Conservation (phyloP, 1,139 yeast species). For the Hemisphaericaspora subhashii region DNA sequence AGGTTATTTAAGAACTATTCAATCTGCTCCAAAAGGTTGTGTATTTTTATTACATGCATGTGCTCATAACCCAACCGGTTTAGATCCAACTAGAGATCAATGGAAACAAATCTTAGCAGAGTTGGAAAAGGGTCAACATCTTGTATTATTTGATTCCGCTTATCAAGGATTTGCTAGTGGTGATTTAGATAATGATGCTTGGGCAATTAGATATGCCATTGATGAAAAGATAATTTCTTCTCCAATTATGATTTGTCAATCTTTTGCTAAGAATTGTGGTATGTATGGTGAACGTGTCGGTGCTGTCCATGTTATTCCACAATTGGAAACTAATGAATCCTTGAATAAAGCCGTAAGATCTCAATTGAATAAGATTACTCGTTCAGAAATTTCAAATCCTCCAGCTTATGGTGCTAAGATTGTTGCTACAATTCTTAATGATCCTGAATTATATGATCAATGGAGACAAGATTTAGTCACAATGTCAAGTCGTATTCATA, state of each 20-base stretch:
- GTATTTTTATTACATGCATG: conserved; percentile 59
- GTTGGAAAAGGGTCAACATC: conserved; percentile 36
- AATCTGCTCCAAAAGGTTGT: conserved; percentile 73
- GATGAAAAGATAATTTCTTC: conserved; percentile 38
- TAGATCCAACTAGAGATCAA: conserved; percentile 46
- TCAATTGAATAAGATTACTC: conserved; percentile 73
- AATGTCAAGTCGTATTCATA: conserved; percentile 82
- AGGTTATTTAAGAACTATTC: conserved; percentile 69
- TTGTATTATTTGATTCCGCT: conserved; percentile 48
- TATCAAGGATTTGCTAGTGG: conserved; percentile 60
- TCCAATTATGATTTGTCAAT: conserved; percentile 80
- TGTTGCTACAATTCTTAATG: conserved; percentile 73
- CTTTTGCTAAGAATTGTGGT: conserved; percentile 97
- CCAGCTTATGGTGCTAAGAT: conserved; percentile 96
- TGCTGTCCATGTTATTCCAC: conserved; percentile 73
- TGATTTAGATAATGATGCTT: conserved; percentile 78
- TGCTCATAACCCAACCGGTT: conserved; percentile 54
- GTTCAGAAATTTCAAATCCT: conserved; percentile 90
- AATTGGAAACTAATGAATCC: conserved; percentile 32
- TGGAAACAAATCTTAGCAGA: conserved; percentile 45
- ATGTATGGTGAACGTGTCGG: conserved; percentile 98
- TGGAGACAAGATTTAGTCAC: conserved; percentile 86
- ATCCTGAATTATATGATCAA: conserved; percentile 63
- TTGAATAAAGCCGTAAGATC: conserved; percentile 59
- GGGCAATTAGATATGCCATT: conserved; percentile 81